These are phyloP conservation scores for Zygosaccharomyces sapae DNA, from an alignment of 1,139 yeast genomes.

Conservation along the genomic window DNA sequence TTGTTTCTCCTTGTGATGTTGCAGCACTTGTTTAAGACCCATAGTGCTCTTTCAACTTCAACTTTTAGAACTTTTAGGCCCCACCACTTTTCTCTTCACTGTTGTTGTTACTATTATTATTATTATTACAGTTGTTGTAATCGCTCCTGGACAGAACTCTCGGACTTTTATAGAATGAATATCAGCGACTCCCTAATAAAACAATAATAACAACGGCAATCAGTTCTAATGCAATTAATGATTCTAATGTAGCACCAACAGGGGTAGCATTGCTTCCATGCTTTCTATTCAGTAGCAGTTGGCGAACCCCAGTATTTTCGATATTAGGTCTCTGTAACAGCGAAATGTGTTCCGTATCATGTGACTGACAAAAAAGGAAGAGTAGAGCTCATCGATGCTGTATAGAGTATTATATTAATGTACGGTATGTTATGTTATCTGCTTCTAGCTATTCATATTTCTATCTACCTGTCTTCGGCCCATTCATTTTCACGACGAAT, in stretches of 20 bases:
- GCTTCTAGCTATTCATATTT: too few species aligned
- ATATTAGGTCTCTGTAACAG: background rate
- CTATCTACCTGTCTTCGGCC: constrained; percentile 89
- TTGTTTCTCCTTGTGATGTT: constrained; percentile 8
- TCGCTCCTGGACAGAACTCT: background rate
- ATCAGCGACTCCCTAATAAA: background rate
- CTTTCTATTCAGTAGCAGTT: background rate
- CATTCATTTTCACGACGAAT: constrained; percentile 96
- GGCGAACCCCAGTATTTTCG: background rate
- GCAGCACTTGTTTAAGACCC: constrained; percentile 3
- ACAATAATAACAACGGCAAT: background rate
- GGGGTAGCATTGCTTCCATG: too few species aligned
- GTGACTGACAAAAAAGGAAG: background rate
- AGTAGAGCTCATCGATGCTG: background rate
- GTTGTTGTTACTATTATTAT: too few species aligned
- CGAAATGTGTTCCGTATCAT: background rate
- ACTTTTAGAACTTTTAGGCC: background rate
- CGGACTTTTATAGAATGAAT: background rate
- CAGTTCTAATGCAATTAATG: too few species aligned
- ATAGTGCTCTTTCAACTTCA: background rate
- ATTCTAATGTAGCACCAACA: too few species aligned
- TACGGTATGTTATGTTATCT: too few species aligned
- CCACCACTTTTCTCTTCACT: background rate
- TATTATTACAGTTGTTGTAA: background rate
- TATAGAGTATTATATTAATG: too few species aligned